Base-by-base conservation (phyloP, 768 basidiomycete species). In the Suillus sp. region DNA sequence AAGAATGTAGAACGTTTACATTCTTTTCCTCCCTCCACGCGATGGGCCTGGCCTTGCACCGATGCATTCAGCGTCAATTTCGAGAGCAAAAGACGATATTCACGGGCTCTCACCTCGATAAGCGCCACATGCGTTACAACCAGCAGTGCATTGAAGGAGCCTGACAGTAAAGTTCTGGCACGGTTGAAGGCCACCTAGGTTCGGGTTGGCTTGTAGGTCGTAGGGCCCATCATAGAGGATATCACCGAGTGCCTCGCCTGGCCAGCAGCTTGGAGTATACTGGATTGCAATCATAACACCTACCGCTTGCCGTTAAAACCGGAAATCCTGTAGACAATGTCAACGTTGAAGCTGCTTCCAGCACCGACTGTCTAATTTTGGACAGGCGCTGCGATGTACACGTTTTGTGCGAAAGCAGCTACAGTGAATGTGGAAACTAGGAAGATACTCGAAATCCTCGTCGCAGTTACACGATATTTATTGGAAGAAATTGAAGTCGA, bases 361-460 rank as follows among this genome's bases (percentile, higher is more conserved):
- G 75, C 70, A 0, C 38, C 16, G 7, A 86, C 69, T 14, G 66
- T 59, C 3, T 75, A 62, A 6, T 75, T 77, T 2, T 72, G 1
- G 30, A 61, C 22, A 2, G 84, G 85, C 4, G 56, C 60, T 6
- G 75, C 70, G 56, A 86, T 80, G 32, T 45, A 35, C 8, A 78
- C 65, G 30, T 65, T 63, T 62, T 86, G 84, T 3, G 80, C 83
- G 30, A 80, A 58, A 4, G 72, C 76, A 25, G 68, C 20, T 32
- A 32, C 30, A 5, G 18, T 30, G 50, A 51, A 30, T 9, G 11
- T 32, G 30, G 50, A 20, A 53, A 10, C 10, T 10, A 53, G 11
- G 11, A 53, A n/a, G 30, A 53, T n/a, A 53, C 30, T n/a, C n/a
- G 10, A 53, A 51, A 32, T 30, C 30, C 18, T 51, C 50, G 6